Base-by-base conservation (phyloP, 352 stramenopile genomes). In the Phytopythium chamaehyphon region DNA sequence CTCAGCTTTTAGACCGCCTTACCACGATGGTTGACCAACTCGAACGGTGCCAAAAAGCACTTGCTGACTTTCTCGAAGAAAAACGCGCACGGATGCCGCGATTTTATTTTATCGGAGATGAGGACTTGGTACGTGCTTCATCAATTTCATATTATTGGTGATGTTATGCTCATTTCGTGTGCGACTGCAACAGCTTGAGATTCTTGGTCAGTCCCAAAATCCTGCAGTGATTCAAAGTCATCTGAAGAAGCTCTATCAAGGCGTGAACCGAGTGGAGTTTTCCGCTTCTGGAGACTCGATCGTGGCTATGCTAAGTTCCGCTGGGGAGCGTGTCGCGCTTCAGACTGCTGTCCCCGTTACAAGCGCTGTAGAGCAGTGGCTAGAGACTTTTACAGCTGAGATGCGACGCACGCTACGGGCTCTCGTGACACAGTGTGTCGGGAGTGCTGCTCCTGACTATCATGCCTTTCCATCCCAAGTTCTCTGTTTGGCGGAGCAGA, bases 91-190 rank as follows among this genome's bases (percentile, higher is more conserved):
- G 71, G 6, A 96, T 98, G 71, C 95, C 95, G n/a, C 79, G 95
- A 2, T 98, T 98, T 58, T 98, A 98, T 63, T 98, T 98, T 51
- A 96, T 98, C 48, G 93, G 93, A 14, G 91, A 98, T 40, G 95
- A 98, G 59, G 95, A 98, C 52, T 47, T 98, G 46, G 48, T 55
- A 38, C 48, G 48, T 55, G 2, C 5, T 33, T 14, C 6, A 4
- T 21, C 19, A 19, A 19, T n/a, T 22, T n/a, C 21, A 19, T 40
- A 9, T 22, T 19, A 9, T 28, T 9, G 44, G 3, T 11, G 16
- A n/a, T 23, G n/a, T 3, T 26, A 7, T 37, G 16, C 2, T 11
- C 18, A 31, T 24, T 39, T 7, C 1, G 22, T 50, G 3, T 22
- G 14, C n/a, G 6, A 18, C 26, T 14, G 26, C 18, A 23, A 28